Evolutionary conservation across 1,284 basidiomycete genomes (phyloP), one percentile per base, ranked within the genome.

Genomic region (Nidula niveotomentosa): DNA sequence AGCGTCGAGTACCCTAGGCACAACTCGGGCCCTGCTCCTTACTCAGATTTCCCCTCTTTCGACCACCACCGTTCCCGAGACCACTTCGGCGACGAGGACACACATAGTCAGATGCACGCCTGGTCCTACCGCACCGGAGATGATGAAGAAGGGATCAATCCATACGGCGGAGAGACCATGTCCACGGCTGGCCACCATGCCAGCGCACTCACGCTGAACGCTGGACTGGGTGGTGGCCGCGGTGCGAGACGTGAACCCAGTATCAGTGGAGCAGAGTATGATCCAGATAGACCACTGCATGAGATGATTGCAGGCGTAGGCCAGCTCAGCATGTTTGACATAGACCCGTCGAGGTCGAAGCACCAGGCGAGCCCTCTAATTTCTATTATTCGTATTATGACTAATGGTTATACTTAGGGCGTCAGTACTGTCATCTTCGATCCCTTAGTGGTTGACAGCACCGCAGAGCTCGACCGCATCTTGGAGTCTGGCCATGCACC

Each of bases 151-250:
- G 85, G 83, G 6, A 72, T 86, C 39, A 75, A 79, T 59, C 85
- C 86, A 0, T 89, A 85, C 58, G 82, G 76, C 17, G 83, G 79
- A 17, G 81, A 85, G 55, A 90, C 91, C 0, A 74, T 91, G 55
- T 93, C 90, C 0, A 94, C 93, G 0, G 85, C 85, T 9, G 90
- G 86, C 2, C 93, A 96, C 69, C 93, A 96, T 70, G 91, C 91
- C 30, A 92, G 89, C 59, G 90, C 84, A 0, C 76, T 94, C 48
- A 95, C 93, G 0, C 77, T 96, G n/a, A 90, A 82, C 55, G 91
- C 91, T 2, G 93, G 93, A 0, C 78, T 95, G 2, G 86, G 82
- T 4, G 75, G 72, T 8, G 73, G 73, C 3, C 72, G 85, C 17
- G 74, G 71, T 6, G 68, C 68, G 18, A 70, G 78, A 56, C 73